phyloP scores from a whole-genome alignment of 2,329 filamentous ascomycete genomes.

The Microdochium nivale region DNA sequence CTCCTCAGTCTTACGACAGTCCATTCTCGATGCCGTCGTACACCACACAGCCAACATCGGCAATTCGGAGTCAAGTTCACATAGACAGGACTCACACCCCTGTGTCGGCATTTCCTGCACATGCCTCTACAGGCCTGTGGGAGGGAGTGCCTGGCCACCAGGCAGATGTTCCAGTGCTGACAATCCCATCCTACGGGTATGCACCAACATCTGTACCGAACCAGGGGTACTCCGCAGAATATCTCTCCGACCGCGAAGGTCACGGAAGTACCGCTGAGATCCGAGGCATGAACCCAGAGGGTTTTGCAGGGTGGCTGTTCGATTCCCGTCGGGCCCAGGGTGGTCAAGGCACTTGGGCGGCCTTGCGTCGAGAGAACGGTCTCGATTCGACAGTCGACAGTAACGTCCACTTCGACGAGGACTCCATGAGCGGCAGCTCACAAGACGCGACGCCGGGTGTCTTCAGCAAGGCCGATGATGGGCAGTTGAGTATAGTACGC shows the following conservation, averaged over 20 bases:
- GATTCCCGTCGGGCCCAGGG: slow-evolving; percentile 31
- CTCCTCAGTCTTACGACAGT: background rate
- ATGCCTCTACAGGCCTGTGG: background rate
- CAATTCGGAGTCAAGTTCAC: background rate
- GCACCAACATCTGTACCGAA: background rate
- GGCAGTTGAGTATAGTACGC: slow-evolving; percentile 33
- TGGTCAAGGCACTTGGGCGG: slow-evolving; percentile 31
- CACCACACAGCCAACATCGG: background rate
- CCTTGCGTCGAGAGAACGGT: slow-evolving; percentile 39
- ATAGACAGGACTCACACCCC: background rate
- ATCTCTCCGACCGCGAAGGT: background rate
- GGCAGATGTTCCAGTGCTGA: background rate
- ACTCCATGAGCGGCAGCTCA: slow-evolving; percentile 37
- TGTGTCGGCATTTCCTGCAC: background rate
- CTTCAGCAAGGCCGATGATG: slow-evolving; percentile 29
- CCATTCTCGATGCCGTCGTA: background rate
- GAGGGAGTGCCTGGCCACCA: background rate
- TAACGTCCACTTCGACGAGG: slow-evolving; percentile 41
- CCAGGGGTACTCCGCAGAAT: background rate
- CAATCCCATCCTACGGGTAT: background rate
- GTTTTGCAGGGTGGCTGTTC: slow-evolving; percentile 44
- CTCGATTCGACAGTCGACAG: slow-evolving; percentile 43
- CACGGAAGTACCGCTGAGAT: background rate
- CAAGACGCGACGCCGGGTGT: slow-evolving; percentile 34
- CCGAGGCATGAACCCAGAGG: slow-evolving; percentile 25